A percentile compares a stretch with the other conserved stretches of the same genome.
Conservation (phyloP, 2,329 filamentous ascomycete species). For the Ramularia collo-cygni region DNA sequence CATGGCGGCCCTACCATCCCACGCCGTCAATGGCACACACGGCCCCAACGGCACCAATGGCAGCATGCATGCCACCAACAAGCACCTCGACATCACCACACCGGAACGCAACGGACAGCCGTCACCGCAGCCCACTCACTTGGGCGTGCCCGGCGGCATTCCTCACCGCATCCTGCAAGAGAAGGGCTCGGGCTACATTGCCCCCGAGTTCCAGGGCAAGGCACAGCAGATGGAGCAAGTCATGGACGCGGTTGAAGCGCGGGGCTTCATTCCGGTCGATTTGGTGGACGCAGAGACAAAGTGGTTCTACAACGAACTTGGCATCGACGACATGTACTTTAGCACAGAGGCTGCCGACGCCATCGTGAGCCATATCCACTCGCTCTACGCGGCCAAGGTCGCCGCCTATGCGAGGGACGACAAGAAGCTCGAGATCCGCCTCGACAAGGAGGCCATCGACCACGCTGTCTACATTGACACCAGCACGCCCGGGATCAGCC, state of each 20-base stretch:
- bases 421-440: slow-evolving; percentile 85
- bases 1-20: too few species aligned
- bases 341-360: slow-evolving; percentile 78
- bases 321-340: slow-evolving; percentile 98
- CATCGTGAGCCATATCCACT: slow-evolving; percentile 90
- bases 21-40: not conserved
- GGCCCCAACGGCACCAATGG: slow-evolving; percentile 4
- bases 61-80: slow-evolving; percentile 36
- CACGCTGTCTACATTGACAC: slow-evolving; percentile 99
- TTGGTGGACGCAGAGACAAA: slow-evolving; percentile 79
- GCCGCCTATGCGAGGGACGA: slow-evolving; percentile 89
- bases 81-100: slow-evolving; percentile 50
- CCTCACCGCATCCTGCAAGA: slow-evolving; percentile 63
- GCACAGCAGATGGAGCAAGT: slow-evolving; percentile 86
- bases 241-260: slow-evolving; percentile 69
- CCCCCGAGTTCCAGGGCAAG: slow-evolving; percentile 90
- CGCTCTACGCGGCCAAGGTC: slow-evolving; percentile 92
- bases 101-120: slow-evolving; percentile 57
- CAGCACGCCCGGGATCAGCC: slow-evolving; percentile 76
- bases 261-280: slow-evolving; percentile 76
- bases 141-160: slow-evolving; percentile 59
- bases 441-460: slow-evolving; percentile 91
- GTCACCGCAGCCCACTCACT: slow-evolving; percentile 81
- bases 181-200: slow-evolving; percentile 87
- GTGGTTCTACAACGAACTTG: slow-evolving; percentile 97